Conservation (phyloP, 164 flowering plant genomes). For the Nymphaea thermarum region DNA sequence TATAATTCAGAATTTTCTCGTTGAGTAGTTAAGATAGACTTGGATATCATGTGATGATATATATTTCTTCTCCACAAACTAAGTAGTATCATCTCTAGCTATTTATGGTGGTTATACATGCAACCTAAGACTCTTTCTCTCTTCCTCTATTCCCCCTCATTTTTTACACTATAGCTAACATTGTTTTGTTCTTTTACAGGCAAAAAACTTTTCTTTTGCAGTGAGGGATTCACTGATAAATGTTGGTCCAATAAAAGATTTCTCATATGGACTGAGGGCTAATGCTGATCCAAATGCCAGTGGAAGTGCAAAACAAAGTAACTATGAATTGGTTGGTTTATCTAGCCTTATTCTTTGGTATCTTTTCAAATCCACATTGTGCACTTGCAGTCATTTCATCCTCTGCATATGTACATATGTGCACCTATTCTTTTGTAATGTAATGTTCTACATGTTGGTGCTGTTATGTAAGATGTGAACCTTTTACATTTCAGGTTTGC, state of each 20-base stretch:
- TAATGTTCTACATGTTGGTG: too few relatives aligned
- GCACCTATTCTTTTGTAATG: not conserved
- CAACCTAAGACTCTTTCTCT: too few relatives aligned
- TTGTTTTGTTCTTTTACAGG: constrained; percentile 13
- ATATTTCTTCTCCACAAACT: too few relatives aligned
- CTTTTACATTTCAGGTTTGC: constrained; percentile 51
- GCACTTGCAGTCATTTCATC: not conserved
- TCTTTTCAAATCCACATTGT: not conserved
- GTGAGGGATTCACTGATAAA: constrained; percentile 93
- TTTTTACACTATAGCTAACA: too few relatives aligned
- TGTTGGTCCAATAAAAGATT: constrained; percentile 94
- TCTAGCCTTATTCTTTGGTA: not conserved
- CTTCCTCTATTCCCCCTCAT: too few relatives aligned
- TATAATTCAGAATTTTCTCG: too few relatives aligned
- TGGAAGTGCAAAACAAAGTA: constrained; percentile 91
- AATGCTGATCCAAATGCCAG: constrained; percentile 89
- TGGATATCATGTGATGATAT: too few relatives aligned
- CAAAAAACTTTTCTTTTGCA: constrained; percentile 80
- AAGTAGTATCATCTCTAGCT: too few relatives aligned
- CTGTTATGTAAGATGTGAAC: too few relatives aligned
- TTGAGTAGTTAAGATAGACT: too few relatives aligned
- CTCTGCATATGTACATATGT: not conserved
- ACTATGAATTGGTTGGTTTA: constrained; percentile 79
- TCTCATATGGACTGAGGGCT: constrained; percentile 80
- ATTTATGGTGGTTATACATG: too few relatives aligned